Base-by-base conservation (phyloP, 2,329 filamentous ascomycete species). In the Diaporthe sp. region DNA sequence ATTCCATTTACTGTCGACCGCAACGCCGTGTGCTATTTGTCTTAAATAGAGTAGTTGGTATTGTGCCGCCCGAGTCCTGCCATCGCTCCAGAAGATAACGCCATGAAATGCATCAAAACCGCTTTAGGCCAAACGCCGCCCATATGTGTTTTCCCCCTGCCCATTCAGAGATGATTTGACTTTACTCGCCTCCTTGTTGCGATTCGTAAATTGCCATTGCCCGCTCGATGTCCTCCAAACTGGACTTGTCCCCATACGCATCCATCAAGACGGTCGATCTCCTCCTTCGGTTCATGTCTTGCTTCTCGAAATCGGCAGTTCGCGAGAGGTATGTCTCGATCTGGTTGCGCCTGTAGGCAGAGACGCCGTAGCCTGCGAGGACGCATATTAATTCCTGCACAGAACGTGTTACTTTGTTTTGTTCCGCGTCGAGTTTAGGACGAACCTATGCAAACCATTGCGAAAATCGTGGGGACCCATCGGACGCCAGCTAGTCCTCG, bases 201-300 rank as follows among this genome's bases (percentile, higher is more conserved):
- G 58, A 47, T 78, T 87, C 87, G 79, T 90, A 90, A 37, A 84
- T 84, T 71, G 84, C 81, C 71, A 89, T 83, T 2, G 88, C 88
- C 61, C 84, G 85, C 79, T 90, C 86, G 44, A 90, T 82, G 77
- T 86, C 86, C 37, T 86, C 85, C 5, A 90, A 82, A 77, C 85
- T 89, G 39, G 85, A 85, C 20, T 87, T 84, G 76, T 88, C 87
- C 63, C 88, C 87, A 75, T 89, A 90, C 74, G 88, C 85, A 49
- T 89, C 85, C 81, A 88, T 83, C 77, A 90, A 81, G 28, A 85
- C 83, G 75, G 87, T 84, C 65, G 82, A 82, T 53, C 81, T 81
- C 76, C 82, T 82, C 71, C 81, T 81, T 49, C 60, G 49, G 28
- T 76, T 60, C 25, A 25, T 12, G 37, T 76, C 70, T 34, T 70